These are phyloP conservation scores for Chaetoscypha palmicola DNA, from an alignment of 2,329 filamentous ascomycete species.

Conservation along the genomic window DNA sequence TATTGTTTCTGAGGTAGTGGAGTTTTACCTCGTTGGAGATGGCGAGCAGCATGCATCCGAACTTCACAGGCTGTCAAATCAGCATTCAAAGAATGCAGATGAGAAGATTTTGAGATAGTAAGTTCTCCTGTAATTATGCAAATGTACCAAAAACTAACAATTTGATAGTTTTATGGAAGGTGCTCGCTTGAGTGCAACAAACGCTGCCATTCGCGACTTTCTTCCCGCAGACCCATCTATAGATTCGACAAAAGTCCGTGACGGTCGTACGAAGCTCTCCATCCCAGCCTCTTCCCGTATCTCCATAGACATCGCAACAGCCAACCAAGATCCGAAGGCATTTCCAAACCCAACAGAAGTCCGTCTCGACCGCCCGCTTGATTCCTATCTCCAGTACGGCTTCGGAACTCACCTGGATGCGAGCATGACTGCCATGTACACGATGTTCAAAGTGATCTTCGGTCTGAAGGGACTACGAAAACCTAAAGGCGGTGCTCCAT, in stretches of 20 bases:
- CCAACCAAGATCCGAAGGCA: conserved; percentile 47
- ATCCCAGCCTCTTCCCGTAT: conserved; percentile 53
- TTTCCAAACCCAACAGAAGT: conserved; percentile 58
- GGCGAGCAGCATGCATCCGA: conserved; percentile 50
- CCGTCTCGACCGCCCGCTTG: conserved; percentile 54
- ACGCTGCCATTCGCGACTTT: conserved; percentile 47
- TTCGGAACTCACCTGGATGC: too few relatives aligned
- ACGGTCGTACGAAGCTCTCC: conserved; percentile 41
- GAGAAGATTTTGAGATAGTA: conserved; percentile 54
- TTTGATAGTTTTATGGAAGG: conserved; percentile 56
- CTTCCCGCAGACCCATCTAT: conserved; percentile 32
- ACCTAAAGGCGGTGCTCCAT: conserved; percentile 14
- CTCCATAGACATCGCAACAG: conserved; percentile 53
- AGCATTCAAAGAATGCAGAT: conserved; percentile 51
- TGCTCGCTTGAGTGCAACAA: conserved; percentile 57
- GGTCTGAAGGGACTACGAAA: conserved; percentile 20
- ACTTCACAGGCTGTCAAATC: conserved; percentile 52
- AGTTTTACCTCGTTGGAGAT: conserved; percentile 62
- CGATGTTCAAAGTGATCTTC: conserved; percentile 26
- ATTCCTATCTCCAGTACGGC: conserved; percentile 58
- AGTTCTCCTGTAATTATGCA: not conserved
- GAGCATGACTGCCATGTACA: conserved; percentile 55
- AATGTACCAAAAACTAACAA: conserved; percentile 5
- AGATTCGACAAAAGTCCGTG: conserved; percentile 40
- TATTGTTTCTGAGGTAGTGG: conserved; percentile 64